These are phyloP conservation scores for Grosmannia clavigera DNA, from an alignment of 2,329 filamentous ascomycete genomes.

Conservation along the genomic window DNA sequence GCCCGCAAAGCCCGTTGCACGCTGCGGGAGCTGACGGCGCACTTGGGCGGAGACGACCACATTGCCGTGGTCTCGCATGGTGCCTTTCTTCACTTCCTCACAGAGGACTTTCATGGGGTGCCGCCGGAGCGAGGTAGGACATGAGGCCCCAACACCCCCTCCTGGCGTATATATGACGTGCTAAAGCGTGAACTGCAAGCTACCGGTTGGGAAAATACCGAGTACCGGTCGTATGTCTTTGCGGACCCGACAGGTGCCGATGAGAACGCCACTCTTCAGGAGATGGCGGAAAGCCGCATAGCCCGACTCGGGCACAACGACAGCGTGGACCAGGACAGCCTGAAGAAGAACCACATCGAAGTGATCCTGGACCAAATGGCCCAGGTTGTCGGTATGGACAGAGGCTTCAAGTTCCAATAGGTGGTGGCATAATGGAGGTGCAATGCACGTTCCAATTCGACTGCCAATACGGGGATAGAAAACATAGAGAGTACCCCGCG, in stretches of 20 bases:
- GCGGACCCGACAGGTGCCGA: conserved; percentile 37
- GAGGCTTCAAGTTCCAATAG: background rate
- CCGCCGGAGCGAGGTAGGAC: conserved; percentile 15
- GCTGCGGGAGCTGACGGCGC: conserved; percentile 37
- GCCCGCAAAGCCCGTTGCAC: conserved; percentile 48
- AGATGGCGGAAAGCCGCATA: conserved; percentile 32
- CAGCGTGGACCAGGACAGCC: conserved; percentile 30
- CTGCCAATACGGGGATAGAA: background rate
- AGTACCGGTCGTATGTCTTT: conserved; percentile 58
- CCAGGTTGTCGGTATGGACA: background rate
- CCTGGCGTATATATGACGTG: background rate
- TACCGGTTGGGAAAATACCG: conserved; percentile 64
- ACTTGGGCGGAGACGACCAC: conserved; percentile 36
- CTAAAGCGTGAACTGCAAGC: conserved; percentile 21
- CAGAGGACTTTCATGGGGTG: conserved; percentile 63
- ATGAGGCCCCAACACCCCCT: background rate
- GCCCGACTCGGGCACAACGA: conserved; percentile 30
- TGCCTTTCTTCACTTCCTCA: conserved; percentile 73
- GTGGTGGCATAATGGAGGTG: background rate
- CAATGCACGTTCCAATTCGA: background rate
- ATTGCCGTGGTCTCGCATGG: conserved; percentile 73
- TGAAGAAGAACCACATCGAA: conserved; percentile 22
- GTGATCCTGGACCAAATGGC: conserved; percentile 15
- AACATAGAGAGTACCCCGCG: background rate
- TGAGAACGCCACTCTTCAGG: conserved; percentile 29